A percentile compares a stretch with the other conserved stretches of the same genome.
Evolutionary conservation across 371 early-diverging fungal species (phyloP).

Genomic region (Lichtheimia ornata): DNA sequence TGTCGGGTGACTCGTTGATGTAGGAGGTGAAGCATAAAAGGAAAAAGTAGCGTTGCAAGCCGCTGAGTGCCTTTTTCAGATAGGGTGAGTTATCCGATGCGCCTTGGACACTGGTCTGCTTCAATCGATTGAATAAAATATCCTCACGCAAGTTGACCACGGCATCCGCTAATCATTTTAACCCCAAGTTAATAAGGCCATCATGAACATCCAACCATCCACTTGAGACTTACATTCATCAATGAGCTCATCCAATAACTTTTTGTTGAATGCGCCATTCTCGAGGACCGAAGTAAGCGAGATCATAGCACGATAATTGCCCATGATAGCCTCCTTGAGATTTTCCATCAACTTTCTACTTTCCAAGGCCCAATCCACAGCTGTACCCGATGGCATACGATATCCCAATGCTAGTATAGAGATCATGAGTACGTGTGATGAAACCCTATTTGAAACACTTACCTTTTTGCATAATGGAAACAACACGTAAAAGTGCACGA

Average conservation of each 20-base stretch:
- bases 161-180: conserved; percentile 48
- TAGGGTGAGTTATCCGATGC: conserved; percentile 21
- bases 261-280: conserved; percentile 55
- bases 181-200: too few relatives aligned
- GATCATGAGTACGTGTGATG: background rate
- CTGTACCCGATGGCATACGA: conserved; percentile 44
- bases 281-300: conserved; percentile 57
- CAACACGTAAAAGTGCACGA: conserved; percentile 53
- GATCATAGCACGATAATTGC: conserved; percentile 62
- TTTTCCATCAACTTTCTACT: conserved; percentile 56
- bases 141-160: conserved; percentile 67
- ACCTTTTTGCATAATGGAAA: conserved; percentile 65
- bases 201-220: too few relatives aligned
- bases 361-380: conserved; percentile 64
- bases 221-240: conserved; percentile 51
- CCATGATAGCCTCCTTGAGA: conserved; percentile 63
- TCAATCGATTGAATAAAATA: conserved; percentile 62
- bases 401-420: conserved; percentile 29
- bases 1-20: conserved; percentile 49
- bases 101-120: conserved; percentile 40
- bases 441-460: background rate
- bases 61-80: conserved; percentile 48
- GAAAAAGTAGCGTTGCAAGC: conserved; percentile 70
- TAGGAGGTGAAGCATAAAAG: conserved; percentile 64
- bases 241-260: conserved; percentile 59